These are phyloP conservation scores for Arctostaphylos glauca DNA, from an alignment of 148 eudicot species.

Conservation along the genomic window DNA sequence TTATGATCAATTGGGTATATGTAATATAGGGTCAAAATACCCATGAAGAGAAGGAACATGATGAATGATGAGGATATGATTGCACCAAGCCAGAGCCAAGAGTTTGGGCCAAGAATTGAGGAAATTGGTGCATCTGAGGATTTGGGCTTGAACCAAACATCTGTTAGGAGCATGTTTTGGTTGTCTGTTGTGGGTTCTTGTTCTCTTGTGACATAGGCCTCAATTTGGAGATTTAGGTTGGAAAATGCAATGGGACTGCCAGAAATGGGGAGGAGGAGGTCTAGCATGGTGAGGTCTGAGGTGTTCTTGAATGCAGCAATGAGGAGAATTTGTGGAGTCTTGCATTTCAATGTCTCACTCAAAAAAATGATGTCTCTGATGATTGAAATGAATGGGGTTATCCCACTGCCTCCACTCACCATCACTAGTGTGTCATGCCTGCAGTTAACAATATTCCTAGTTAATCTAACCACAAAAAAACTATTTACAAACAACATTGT, in stretches of 20 bases:
- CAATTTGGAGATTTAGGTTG: slow-evolving; percentile 51
- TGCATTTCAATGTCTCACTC: slow-evolving; percentile 36
- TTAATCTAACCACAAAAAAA: neutral
- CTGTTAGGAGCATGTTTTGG: slow-evolving; percentile 28
- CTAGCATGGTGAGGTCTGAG: slow-evolving; percentile 58
- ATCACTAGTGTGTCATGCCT: slow-evolving; percentile 79
- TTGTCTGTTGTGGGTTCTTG: slow-evolving; percentile 21
- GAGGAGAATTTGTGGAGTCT: slow-evolving; percentile 58
- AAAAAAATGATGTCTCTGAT: slow-evolving; percentile 59
- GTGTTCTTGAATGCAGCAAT: slow-evolving; percentile 60
- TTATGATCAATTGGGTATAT: slow-evolving; percentile 84
- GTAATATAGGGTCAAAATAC: slow-evolving; percentile 54
- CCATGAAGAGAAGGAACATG: slow-evolving; percentile 60
- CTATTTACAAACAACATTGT: neutral
- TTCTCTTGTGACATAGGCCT: slow-evolving; percentile 82
- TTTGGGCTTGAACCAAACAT: slow-evolving; percentile 59
- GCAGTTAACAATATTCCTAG: slow-evolving; percentile 4
- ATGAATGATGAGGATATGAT: slow-evolving; percentile 70
- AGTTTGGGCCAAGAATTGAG: slow-evolving; percentile 59
- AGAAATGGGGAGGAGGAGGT: slow-evolving; percentile 68
- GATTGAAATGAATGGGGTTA: slow-evolving; percentile 83
- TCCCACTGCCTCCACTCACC: slow-evolving; percentile 96
- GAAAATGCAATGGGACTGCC: slow-evolving; percentile 30
- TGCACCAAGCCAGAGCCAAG: slow-evolving; percentile 78
- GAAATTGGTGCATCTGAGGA: slow-evolving; percentile 54